phyloP scores from a whole-genome alignment of 352 stramenopile genomes.

The Pythium pectinolyticum region DNA sequence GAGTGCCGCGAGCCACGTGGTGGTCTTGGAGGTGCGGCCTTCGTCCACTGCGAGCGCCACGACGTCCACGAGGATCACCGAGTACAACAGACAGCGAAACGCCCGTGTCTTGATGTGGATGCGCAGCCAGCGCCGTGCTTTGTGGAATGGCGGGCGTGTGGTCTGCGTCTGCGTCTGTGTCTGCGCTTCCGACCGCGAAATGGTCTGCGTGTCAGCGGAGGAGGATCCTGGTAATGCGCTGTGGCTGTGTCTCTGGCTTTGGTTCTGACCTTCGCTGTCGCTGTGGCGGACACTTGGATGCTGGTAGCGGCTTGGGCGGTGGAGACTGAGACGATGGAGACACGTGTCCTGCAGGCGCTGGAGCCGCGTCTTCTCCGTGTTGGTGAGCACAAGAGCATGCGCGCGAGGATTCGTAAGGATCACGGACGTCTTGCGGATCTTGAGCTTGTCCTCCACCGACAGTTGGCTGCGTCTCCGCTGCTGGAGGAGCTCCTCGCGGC shows the following conservation, averaged over 20 bases:
- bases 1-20: constrained; percentile 24
- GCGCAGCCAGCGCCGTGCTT: constrained; percentile 30
- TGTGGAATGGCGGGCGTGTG: constrained; percentile 1
- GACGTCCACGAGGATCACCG: constrained; percentile 51
- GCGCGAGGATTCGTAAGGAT: constrained; percentile 47
- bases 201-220: too few relatives aligned
- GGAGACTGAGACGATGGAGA: constrained; percentile 23
- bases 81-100: constrained; percentile 49
- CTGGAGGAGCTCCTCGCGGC: not conserved
- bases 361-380: constrained; percentile 42
- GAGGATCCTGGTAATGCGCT: too few relatives aligned
- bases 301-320: not conserved
- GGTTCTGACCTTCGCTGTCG: constrained; percentile 9
- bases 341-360: constrained; percentile 47
- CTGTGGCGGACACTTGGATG: not conserved
- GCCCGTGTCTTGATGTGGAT: constrained; percentile 40
- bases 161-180: not conserved
- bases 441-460: constrained; percentile 40
- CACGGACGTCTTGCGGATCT: constrained; percentile 52
- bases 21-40: constrained; percentile 29
- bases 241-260: not conserved
- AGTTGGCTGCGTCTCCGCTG: constrained; percentile 14
- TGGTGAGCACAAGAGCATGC: constrained; percentile 38
- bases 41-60: constrained; percentile 63
- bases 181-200: too few relatives aligned